Evolutionary conservation across 2,329 filamentous ascomycete species (phyloP).

Genomic region (Penicillium sp.): DNA sequence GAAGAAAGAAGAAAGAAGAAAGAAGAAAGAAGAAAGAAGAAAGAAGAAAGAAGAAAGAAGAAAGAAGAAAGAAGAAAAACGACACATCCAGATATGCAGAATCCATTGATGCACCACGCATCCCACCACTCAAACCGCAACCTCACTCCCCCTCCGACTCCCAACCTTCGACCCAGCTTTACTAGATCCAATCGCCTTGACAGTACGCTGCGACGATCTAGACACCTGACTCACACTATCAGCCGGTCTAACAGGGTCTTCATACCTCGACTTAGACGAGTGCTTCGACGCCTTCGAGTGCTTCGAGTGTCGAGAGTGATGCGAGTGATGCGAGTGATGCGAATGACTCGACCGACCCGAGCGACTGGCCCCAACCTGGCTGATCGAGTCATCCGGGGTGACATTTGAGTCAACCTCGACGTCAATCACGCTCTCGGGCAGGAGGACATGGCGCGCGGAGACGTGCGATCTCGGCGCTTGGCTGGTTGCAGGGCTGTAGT

Average conservation of each 20-base stretch:
- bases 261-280: constrained; percentile 39
- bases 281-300: constrained; percentile 28
- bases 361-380: constrained; percentile 56
- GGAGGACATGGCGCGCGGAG: constrained; percentile 31
- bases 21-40: no score
- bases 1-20: no score
- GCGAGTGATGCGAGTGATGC: constrained; percentile 29
- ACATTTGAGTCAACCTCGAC: constrained; percentile 58
- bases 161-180: constrained; percentile 28
- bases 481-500: constrained; percentile 26
- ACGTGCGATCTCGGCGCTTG: constrained; percentile 18
- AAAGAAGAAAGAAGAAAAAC: background rate
- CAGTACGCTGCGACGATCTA: constrained; percentile 33
- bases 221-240: constrained; percentile 46
- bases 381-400: constrained; percentile 77
- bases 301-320: constrained; percentile 31
- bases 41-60: background rate
- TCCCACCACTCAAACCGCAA: constrained; percentile 13
- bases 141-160: constrained; percentile 33
- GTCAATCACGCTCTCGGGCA: constrained; percentile 36
- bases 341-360: constrained; percentile 30
- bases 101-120: background rate
- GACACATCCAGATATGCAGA: background rate
- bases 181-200: constrained; percentile 32
- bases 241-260: constrained; percentile 40